Evolutionary conservation across 2,329 filamentous ascomycete species (phyloP).

Genomic region (Paraphoma chrysanthemicola): DNA sequence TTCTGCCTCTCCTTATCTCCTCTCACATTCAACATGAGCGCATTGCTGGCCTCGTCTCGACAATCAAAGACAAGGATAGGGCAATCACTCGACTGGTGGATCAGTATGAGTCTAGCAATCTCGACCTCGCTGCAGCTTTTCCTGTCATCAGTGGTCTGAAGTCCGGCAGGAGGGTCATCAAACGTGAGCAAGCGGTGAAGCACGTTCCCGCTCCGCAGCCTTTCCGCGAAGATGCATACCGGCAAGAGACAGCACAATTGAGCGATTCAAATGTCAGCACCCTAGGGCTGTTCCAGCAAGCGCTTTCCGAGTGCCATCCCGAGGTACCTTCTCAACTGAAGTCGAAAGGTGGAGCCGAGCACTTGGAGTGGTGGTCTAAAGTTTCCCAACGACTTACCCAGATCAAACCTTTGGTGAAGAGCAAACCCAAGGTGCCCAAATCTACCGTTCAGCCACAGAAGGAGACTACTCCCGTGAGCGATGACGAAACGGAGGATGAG

Average conservation of each 20-base stretch:
- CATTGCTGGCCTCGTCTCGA: constrained; percentile 57
- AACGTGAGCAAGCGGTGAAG: constrained; percentile 59
- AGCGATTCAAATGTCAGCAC: constrained; percentile 31
- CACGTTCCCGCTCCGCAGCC: constrained; percentile 62
- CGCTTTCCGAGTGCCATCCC: constrained; percentile 33
- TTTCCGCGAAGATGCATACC: constrained; percentile 61
- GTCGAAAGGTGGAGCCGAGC: constrained; percentile 18
- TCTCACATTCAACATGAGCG: constrained; percentile 57
- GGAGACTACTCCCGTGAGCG: constrained; percentile 20
- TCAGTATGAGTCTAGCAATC: constrained; percentile 62
- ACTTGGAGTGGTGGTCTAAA: constrained; percentile 28
- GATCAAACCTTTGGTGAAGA: constrained; percentile 14
- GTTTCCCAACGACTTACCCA: constrained; percentile 18
- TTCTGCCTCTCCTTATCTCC: constrained; percentile 61
- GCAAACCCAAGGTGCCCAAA: constrained; percentile 11
- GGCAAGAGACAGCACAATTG: constrained; percentile 32
- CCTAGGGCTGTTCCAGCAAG: constrained; percentile 43
- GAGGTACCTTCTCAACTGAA: constrained; percentile 33
- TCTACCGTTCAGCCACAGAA: constrained; percentile 6
- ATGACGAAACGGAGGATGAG: constrained; percentile 46
- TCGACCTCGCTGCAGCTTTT: constrained; percentile 65
- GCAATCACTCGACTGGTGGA: constrained; percentile 65
- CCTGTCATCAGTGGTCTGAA: constrained; percentile 59
- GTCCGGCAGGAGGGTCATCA: constrained; percentile 51
- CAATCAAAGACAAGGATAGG: constrained; percentile 65